Percentiles rank a stretch among this genome's conserved stretches.
Evolutionary conservation across 805 yeast genomes (phyloP).

Genomic region (Sugiyamaella valdiviana): DNA sequence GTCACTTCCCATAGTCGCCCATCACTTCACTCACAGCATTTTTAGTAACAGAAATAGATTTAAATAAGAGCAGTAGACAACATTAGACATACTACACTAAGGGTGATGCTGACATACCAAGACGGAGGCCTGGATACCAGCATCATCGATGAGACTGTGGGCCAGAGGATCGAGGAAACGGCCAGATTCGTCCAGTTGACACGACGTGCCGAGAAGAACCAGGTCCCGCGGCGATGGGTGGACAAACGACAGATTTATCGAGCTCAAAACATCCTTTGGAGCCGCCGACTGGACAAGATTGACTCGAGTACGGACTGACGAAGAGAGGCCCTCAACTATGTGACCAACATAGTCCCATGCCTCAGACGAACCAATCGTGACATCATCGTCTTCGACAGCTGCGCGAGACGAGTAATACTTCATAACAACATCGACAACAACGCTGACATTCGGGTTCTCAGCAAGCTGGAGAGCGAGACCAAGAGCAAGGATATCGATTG

Average conservation of each 20-base stretch:
- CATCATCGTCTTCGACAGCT: conserved; percentile 7
- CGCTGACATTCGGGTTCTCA: conserved; percentile 9
- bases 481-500: conserved; percentile 15
- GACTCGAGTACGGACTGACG: background rate
- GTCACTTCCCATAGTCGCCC: too few relatives aligned
- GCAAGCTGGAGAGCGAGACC: conserved; percentile 17
- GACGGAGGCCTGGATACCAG: conserved; percentile 6
- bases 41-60: too few relatives aligned
- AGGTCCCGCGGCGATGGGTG: background rate
- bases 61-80: too few relatives aligned
- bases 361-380: conserved; percentile 5
- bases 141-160: background rate
- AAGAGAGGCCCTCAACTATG: background rate
- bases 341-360: conserved; percentile 9
- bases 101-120: conserved; percentile 10
- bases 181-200: background rate
- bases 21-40: too few relatives aligned
- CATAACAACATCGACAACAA: conserved; percentile 13
- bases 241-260: background rate
- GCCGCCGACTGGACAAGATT: conserved; percentile 1
- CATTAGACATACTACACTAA: too few relatives aligned
- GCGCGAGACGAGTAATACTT: background rate
- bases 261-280: background rate
- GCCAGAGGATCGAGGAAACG: conserved; percentile 1
- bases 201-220: background rate